Conservation (phyloP, 2,329 filamentous ascomycete genomes). For the Exophiala bonariae region DNA sequence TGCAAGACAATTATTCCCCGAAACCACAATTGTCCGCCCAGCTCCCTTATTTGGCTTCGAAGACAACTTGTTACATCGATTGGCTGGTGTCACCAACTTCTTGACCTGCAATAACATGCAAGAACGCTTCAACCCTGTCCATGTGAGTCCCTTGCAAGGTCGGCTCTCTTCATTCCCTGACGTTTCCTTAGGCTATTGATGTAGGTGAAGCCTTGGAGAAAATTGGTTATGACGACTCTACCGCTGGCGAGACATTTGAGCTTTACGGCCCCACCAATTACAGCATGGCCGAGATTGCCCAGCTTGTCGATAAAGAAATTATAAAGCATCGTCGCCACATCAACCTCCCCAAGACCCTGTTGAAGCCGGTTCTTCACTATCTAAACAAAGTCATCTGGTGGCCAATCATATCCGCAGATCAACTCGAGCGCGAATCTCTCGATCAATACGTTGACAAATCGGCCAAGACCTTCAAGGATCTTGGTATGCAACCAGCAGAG, state of each 20-base stretch:
- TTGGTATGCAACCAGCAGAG: conserved; percentile 86
- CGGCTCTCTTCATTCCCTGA: conserved; percentile 11
- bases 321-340: conserved; percentile 85
- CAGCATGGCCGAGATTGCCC: conserved; percentile 80
- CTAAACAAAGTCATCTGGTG: conserved; percentile 88
- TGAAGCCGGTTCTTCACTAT: conserved; percentile 72
- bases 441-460: conserved; percentile 87
- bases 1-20: conserved; percentile 85
- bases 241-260: conserved; percentile 87
- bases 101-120: conserved; percentile 92
- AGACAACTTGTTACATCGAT: conserved; percentile 83
- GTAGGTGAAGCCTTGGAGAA: conserved; percentile 84
- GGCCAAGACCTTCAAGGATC: conserved; percentile 93
- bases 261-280: conserved; percentile 93
- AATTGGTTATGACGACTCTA: conserved; percentile 89
- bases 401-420: conserved; percentile 73
- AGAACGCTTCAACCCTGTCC: conserved; percentile 86
- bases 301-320: conserved; percentile 88
- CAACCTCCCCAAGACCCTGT: conserved; percentile 79
- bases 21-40: conserved; percentile 94
- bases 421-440: conserved; percentile 88
- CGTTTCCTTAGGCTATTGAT: conserved; percentile 73
- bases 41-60: conserved; percentile 94
- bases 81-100: conserved; percentile 77
- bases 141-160: conserved; percentile 58